Evolutionary conservation across 2,329 filamentous ascomycete genomes (phyloP).

Genomic region (Stemphylium beticola): DNA sequence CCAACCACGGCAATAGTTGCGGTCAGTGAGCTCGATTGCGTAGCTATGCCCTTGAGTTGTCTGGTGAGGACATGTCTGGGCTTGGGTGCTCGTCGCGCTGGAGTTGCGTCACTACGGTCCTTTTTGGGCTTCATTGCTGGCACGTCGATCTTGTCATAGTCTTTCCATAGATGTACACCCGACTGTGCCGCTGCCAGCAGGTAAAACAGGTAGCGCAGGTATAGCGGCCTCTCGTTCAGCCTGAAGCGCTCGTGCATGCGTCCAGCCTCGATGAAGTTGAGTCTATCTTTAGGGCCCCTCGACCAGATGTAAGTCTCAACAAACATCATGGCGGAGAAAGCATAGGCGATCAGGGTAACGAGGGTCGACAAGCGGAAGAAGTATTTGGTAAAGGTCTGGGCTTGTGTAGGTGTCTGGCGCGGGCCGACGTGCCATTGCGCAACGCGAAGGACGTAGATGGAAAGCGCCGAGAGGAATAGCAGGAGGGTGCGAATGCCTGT

Average conservation of each 20-base stretch:
- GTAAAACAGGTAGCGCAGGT: conserved; percentile 73
- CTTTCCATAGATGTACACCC: conserved; percentile 70
- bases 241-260: conserved; percentile 71
- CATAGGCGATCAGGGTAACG: conserved; percentile 77
- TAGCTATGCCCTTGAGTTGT: conserved; percentile 24
- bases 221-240: conserved; percentile 86
- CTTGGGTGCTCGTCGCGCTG: conserved; percentile 16
- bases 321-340: conserved; percentile 78
- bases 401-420: conserved; percentile 71
- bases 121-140: conserved; percentile 41
- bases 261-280: conserved; percentile 75
- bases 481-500: conserved; percentile 76
- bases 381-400: conserved; percentile 67
- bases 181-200: conserved; percentile 74
- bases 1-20: conserved; percentile 56
- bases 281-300: conserved; percentile 62
- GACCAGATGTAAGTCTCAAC: conserved; percentile 82
- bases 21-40: conserved; percentile 39
- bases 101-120: conserved; percentile 18
- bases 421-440: conserved; percentile 72
- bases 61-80: conserved; percentile 29
- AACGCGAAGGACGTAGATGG: conserved; percentile 84
- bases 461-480: conserved; percentile 76
- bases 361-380: conserved; percentile 66
- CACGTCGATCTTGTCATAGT: conserved; percentile 72